These are phyloP conservation scores for Colletotrichum zoysiae DNA, from an alignment of 2,329 filamentous ascomycete species.

Conservation along the genomic window DNA sequence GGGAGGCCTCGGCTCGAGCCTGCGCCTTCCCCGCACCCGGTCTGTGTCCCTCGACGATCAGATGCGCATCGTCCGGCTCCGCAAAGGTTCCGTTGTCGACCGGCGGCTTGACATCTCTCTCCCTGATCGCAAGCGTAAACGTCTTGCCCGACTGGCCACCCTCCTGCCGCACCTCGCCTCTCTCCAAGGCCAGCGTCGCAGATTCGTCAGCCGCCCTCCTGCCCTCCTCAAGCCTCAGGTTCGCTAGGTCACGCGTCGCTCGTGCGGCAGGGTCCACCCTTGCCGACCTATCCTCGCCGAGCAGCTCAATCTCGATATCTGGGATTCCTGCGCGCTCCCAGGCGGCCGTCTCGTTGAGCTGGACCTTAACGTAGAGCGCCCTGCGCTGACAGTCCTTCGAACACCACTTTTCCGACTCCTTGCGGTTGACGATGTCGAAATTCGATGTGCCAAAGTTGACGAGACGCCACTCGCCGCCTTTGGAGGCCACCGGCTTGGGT, in stretches of 20 bases:
- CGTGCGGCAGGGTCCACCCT: slow-evolving; percentile 56
- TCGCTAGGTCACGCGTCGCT: slow-evolving; percentile 54
- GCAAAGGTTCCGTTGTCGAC: slow-evolving; percentile 43
- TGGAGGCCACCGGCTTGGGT: slow-evolving; percentile 68
- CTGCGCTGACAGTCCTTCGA: slow-evolving; percentile 81
- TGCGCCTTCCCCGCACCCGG: slow-evolving; percentile 31
- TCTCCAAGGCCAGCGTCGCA: slow-evolving; percentile 63
- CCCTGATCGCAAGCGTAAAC: slow-evolving; percentile 64
- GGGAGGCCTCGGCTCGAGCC: slow-evolving; percentile 49
- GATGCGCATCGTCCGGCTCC: slow-evolving; percentile 54
- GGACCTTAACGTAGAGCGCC: slow-evolving; percentile 88
- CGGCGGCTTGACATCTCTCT: slow-evolving; percentile 60
- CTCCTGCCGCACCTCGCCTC: slow-evolving; percentile 51
- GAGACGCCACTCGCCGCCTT: slow-evolving; percentile 76
- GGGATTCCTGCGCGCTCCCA: slow-evolving; percentile 80
- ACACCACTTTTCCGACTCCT: slow-evolving; percentile 89
- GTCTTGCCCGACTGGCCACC: slow-evolving; percentile 50
- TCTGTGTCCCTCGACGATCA: slow-evolving; percentile 65
- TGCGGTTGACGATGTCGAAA: slow-evolving; percentile 76
- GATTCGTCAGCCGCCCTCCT: slow-evolving; percentile 55
- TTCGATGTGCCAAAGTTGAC: slow-evolving; percentile 65
- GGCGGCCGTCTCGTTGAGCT: slow-evolving; percentile 85
- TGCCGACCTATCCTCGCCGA: slow-evolving; percentile 72
- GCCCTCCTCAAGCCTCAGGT: slow-evolving; percentile 60
- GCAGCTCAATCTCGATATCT: slow-evolving; percentile 69